phyloP scores from a whole-genome alignment of 805 yeast genomes.

The Saturnispora saitoi region DNA sequence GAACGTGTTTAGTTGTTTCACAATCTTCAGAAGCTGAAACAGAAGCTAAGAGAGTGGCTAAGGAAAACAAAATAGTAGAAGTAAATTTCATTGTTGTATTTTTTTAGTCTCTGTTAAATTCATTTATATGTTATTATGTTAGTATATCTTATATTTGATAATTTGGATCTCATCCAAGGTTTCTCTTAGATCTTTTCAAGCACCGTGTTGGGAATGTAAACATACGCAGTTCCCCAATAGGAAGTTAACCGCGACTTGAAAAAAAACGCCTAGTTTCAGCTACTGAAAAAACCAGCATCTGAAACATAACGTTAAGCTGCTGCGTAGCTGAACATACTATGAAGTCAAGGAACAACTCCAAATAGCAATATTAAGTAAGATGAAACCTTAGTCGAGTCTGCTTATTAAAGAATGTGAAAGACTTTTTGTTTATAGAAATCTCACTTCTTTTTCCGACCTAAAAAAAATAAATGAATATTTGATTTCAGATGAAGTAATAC shows the following conservation, averaged over 20 bases:
- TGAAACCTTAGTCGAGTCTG: background rate
- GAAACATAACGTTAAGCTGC: background rate
- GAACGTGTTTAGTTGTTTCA: conserved; percentile 43
- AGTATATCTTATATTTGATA: background rate
- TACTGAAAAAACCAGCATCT: background rate
- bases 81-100: conserved; percentile 19
- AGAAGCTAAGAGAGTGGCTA: conserved; percentile 21
- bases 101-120: no score
- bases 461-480: no score
- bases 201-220: background rate
- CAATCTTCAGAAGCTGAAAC: conserved; percentile 29
- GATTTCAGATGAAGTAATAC: background rate
- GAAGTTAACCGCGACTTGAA: background rate
- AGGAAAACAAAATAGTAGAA: conserved; percentile 19
- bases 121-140: background rate
- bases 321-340: no score
- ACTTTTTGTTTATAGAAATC: no score
- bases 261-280: background rate
- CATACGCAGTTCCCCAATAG: background rate
- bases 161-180: background rate
- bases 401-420: background rate
- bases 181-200: background rate
- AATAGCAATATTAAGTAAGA: no score
- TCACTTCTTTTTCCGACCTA: no score
- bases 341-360: no score